Evolutionary conservation across 108 stramenopile species (phyloP).

Genomic region (Tribonema minus): DNA sequence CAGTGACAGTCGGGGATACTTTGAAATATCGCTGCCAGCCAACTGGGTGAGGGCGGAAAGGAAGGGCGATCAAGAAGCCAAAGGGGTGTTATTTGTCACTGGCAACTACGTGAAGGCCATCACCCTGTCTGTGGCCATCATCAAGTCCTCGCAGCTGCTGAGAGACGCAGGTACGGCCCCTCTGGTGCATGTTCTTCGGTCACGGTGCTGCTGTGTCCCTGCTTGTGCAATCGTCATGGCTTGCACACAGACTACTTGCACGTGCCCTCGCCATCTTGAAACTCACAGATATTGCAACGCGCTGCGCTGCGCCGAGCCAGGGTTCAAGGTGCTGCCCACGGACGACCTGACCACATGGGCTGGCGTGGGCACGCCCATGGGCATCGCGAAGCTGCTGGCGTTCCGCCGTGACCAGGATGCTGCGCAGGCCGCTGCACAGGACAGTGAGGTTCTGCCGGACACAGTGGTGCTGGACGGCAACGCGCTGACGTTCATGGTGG

Average conservation of each 20-base stretch:
- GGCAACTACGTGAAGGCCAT: conserved; percentile 34
- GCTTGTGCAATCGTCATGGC: neutral
- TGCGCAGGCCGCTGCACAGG: neutral
- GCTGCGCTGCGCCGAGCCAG: neutral
- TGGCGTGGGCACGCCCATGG: conserved; percentile 1
- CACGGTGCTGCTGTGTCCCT: neutral
- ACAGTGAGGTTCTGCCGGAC: conserved; percentile 22
- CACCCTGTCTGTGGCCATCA: conserved; percentile 19
- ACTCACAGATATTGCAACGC: neutral
- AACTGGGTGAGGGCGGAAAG: too few relatives aligned
- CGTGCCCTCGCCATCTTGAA: neutral
- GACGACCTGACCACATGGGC: conserved; percentile 30
- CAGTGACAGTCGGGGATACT: too few relatives aligned
- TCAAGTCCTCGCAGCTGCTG: too few relatives aligned
- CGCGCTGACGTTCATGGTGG: neutral
- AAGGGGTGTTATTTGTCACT: conserved; percentile 19
- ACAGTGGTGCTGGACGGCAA: neutral
- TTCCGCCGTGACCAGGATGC: conserved; percentile 22
- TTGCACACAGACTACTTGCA: neutral
- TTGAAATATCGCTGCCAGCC: too few relatives aligned
- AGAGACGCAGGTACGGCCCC: conserved; percentile 1
- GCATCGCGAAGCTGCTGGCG: conserved; percentile 22
- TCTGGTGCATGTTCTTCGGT: conserved; percentile 9
- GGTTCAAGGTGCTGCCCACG: neutral
- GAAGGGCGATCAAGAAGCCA: too few relatives aligned